Conservation (phyloP, 441 rosid genomes). For the Arabidopsis hybrid region DNA sequence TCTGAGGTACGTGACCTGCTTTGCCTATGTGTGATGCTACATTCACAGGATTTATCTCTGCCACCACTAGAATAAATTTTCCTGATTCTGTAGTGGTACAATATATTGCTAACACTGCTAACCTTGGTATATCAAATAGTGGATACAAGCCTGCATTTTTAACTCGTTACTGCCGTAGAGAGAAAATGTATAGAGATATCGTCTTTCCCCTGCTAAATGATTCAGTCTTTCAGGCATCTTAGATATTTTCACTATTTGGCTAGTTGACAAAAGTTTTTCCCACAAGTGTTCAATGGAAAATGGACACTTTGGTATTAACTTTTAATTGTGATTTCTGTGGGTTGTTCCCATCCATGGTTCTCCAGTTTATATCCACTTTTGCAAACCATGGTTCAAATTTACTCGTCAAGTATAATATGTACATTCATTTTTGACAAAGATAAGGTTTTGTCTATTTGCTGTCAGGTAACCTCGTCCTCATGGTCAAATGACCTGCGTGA, state of each 20-base stretch:
- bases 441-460: slow-evolving; percentile 25
- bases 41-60: neutral
- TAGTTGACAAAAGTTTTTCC: too few species aligned
- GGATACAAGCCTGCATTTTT: slow-evolving; percentile 5
- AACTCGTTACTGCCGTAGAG: neutral
- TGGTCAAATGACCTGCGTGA: slow-evolving; percentile 95
- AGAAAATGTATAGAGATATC: slow-evolving; percentile 6
- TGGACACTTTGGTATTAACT: slow-evolving; percentile 5
- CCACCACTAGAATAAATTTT: neutral
- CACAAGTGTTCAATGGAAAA: slow-evolving; percentile 5
- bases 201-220: neutral
- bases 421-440: neutral
- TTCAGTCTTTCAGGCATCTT: neutral
- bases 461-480: slow-evolving; percentile 91
- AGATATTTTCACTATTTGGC: slow-evolving; percentile 4
- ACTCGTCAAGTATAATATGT: neutral
- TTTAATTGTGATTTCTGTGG: neutral
- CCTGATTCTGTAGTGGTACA: slow-evolving; percentile 7
- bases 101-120: slow-evolving; percentile 4
- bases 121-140: slow-evolving; percentile 8
- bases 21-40: slow-evolving; percentile 15
- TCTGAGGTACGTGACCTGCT: slow-evolving; percentile 64
- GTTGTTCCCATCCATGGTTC: slow-evolving; percentile 2
- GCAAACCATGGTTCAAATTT: slow-evolving; percentile 2
- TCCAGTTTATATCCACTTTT: slow-evolving; percentile 18